phyloP scores from a whole-genome alignment of 2,329 filamentous ascomycete species.

The Beauveria bassiana region DNA sequence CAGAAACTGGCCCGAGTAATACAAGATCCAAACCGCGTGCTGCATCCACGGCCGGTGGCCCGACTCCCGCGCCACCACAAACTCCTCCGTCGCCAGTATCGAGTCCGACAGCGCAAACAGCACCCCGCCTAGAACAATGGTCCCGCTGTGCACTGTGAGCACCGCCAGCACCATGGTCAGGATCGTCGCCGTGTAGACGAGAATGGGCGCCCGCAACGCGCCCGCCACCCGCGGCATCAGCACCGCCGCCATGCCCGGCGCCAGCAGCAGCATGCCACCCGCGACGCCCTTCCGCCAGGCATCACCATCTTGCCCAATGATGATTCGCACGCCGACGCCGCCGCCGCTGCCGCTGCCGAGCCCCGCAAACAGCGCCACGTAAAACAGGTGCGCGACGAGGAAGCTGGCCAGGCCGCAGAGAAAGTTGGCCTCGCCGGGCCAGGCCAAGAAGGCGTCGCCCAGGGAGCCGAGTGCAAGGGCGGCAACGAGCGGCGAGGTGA shows the following conservation, averaged over 20 bases:
- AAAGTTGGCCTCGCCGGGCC: slow-evolving; percentile 24
- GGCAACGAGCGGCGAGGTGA: slow-evolving; percentile 15
- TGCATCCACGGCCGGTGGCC: slow-evolving; percentile 23
- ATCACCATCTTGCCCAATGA: slow-evolving; percentile 13
- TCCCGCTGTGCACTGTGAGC: slow-evolving; percentile 19
- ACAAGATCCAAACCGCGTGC: slow-evolving; percentile 27
- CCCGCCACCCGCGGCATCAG: slow-evolving; percentile 21
- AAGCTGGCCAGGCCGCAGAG: slow-evolving; percentile 27
- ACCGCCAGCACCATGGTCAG: slow-evolving; percentile 24
- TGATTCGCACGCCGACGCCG: slow-evolving; percentile 9
- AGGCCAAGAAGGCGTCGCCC: slow-evolving; percentile 30
- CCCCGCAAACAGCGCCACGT: slow-evolving; percentile 22
- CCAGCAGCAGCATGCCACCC: slow-evolving; percentile 16
- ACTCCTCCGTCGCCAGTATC: slow-evolving; percentile 25
- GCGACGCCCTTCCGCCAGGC: slow-evolving; percentile 15
- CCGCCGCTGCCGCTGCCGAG: slow-evolving; percentile 2
- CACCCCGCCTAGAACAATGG: slow-evolving; percentile 21
- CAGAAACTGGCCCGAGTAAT: slow-evolving; percentile 27
- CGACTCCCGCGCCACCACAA: slow-evolving; percentile 21
- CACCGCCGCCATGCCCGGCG: slow-evolving; percentile 19
- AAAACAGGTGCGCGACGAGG: slow-evolving; percentile 26
- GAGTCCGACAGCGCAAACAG: slow-evolving; percentile 27
- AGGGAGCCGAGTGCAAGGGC: slow-evolving; percentile 24
- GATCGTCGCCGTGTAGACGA: slow-evolving; percentile 25
- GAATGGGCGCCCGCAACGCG: slow-evolving; percentile 22